Conservation (phyloP, 441 rosid species). For the Corymbia calophylla region DNA sequence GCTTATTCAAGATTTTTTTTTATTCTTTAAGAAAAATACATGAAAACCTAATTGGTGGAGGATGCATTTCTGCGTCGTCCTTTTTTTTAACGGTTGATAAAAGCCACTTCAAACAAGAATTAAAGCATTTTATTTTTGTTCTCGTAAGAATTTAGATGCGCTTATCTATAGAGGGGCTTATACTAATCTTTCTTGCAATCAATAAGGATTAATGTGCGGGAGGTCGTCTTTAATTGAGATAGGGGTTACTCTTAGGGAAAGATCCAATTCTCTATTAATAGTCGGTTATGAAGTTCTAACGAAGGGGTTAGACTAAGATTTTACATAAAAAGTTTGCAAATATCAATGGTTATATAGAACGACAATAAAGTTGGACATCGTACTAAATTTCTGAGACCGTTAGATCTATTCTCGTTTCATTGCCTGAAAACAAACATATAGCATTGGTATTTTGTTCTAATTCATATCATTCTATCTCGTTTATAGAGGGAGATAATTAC, state of each 20-base stretch:
- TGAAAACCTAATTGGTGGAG: not conserved
- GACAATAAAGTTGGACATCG: not conserved
- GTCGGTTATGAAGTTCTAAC: not conserved
- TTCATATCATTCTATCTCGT: fast-evolving
- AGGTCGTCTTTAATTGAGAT: not conserved
- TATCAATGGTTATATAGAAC: fast-evolving
- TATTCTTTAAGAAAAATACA: not conserved
- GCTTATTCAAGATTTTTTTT: not conserved
- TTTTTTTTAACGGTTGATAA: not conserved
- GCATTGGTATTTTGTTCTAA: not conserved
- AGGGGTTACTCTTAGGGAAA: not conserved
- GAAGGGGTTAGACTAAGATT: not conserved
- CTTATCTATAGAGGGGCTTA: not conserved
- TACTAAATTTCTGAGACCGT: not conserved
- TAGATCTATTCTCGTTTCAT: not conserved
- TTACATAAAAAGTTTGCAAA: not conserved
- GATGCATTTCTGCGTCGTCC: not conserved
- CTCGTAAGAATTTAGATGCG: not conserved
- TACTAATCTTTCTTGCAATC: not conserved
- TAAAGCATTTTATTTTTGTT: not conserved
- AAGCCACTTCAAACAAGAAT: not conserved
- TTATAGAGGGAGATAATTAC: not conserved
- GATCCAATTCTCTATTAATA: not conserved
- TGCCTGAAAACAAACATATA: not conserved
- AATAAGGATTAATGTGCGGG: not conserved